Conservation (phyloP, 2,329 filamentous ascomycete species). For the Chaetomium globosum region DNA sequence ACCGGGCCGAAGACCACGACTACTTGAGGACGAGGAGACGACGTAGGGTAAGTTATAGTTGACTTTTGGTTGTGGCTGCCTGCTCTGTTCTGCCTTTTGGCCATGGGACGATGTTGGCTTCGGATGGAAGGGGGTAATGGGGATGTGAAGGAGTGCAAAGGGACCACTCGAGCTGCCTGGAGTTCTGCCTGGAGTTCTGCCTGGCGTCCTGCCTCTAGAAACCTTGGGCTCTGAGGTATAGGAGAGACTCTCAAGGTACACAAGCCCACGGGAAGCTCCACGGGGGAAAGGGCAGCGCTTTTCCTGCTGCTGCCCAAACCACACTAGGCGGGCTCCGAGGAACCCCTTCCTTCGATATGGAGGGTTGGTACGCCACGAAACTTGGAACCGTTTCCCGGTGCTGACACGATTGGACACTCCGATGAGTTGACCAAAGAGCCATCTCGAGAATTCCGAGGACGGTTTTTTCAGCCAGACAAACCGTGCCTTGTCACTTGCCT, state of each 20-base stretch:
- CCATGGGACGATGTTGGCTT: not conserved
- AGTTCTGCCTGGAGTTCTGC: not conserved
- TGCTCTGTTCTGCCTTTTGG: not conserved
- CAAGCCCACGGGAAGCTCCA: not conserved
- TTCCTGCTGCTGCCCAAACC: not conserved
- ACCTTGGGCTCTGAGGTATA: not conserved
- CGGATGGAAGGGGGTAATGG: not conserved
- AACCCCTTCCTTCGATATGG: not conserved
- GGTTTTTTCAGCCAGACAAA: not conserved
- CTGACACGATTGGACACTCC: not conserved
- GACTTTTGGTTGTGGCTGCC: slow-evolving; percentile 1
- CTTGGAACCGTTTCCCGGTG: not conserved
- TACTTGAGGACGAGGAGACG: slow-evolving; percentile 8
- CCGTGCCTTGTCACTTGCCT: not conserved
- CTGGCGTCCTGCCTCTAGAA: not conserved
- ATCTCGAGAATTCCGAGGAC: not conserved
- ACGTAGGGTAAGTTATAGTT: slow-evolving; percentile 27
- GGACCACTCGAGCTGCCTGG: not conserved
- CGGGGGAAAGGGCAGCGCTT: not conserved
- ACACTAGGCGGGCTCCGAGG: not conserved
- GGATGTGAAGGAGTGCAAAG: not conserved
- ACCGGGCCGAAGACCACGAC: slow-evolving; percentile 16
- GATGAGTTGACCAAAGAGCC: not conserved
- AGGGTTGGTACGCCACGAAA: not conserved
- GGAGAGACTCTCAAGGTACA: not conserved